A percentile compares a stretch with the other conserved stretches of the same genome.
Conservation (phyloP, 306 rosid species). For the Glycine tomentella region DNA sequence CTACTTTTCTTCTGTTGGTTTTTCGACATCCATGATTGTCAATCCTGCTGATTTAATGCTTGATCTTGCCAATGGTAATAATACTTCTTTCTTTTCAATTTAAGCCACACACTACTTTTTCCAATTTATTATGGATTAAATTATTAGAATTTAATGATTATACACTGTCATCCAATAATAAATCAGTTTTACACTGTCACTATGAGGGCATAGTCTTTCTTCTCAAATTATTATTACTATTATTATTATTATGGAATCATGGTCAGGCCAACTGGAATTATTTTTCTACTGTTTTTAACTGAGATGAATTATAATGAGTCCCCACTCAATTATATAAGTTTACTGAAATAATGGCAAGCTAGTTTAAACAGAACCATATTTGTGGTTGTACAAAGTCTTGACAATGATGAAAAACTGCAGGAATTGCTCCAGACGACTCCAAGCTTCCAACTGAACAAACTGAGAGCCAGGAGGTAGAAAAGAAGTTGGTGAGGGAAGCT, state of each 20-base stretch:
- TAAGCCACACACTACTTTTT: neutral
- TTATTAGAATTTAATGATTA: too few species aligned
- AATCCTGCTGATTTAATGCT: slow-evolving; percentile 87
- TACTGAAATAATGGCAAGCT: too few species aligned
- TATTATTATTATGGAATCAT: neutral
- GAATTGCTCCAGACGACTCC: slow-evolving; percentile 68
- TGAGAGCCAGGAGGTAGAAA: slow-evolving; percentile 70
- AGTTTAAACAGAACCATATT: too few species aligned
- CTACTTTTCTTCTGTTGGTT: slow-evolving; percentile 72
- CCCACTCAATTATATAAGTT: too few species aligned
- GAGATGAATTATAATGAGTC: too few species aligned
- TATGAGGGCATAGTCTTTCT: too few species aligned
- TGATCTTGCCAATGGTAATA: slow-evolving; percentile 88
- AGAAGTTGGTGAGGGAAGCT: slow-evolving; percentile 63
- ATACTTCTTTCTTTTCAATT: neutral
- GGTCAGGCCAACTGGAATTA: slow-evolving; percentile 14
- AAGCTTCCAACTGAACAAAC: slow-evolving; percentile 56
- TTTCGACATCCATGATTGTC: slow-evolving; percentile 64
- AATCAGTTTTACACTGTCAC: too few species aligned
- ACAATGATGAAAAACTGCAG: slow-evolving; percentile 50
- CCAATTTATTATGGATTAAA: too few species aligned
- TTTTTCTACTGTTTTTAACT: neutral
- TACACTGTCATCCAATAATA: too few species aligned
- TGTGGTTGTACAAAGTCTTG: neutral
- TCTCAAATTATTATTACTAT: too few species aligned